phyloP scores from a whole-genome alignment of 495 filamentous ascomycete genomes.

The Paragyromitra xinjiangensis region DNA sequence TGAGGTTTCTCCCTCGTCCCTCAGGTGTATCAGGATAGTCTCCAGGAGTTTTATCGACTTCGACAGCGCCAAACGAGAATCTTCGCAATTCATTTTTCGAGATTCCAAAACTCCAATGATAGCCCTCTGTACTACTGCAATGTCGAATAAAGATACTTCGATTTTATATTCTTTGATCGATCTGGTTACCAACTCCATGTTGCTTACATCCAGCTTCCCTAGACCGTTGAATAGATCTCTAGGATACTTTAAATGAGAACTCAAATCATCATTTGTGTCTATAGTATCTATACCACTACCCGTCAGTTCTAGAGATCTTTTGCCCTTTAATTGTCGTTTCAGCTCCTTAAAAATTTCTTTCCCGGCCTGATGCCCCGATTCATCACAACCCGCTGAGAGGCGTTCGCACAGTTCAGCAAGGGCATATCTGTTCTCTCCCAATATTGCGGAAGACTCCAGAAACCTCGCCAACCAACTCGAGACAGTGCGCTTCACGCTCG shows the following conservation, averaged over 20 bases:
- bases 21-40: slow-evolving; percentile 16
- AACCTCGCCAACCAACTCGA: slow-evolving; percentile 53
- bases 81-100: slow-evolving; percentile 28
- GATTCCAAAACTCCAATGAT: slow-evolving; percentile 28
- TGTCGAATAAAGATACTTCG: slow-evolving; percentile 53
- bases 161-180: slow-evolving; percentile 36
- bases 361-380: slow-evolving; percentile 22
- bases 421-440: slow-evolving; percentile 53
- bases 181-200: slow-evolving; percentile 27
- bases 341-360: slow-evolving; percentile 29
- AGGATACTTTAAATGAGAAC: slow-evolving; percentile 8
- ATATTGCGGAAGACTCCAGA: slow-evolving; percentile 49
- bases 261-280: background rate
- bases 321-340: slow-evolving; percentile 20
- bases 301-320: slow-evolving; percentile 19
- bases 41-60: slow-evolving; percentile 34
- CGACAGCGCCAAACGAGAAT: slow-evolving; percentile 33
- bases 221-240: slow-evolving; percentile 32
- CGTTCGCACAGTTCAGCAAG: slow-evolving; percentile 47
- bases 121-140: slow-evolving; percentile 41
- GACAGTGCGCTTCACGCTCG: slow-evolving; percentile 28
- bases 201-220: slow-evolving; percentile 13
- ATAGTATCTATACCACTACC: background rate
- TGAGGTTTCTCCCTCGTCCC: slow-evolving; percentile 6
- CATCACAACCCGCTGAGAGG: slow-evolving; percentile 30